Evolutionary conservation across 805 yeast species (phyloP).

Genomic region (Metschnikowia henanensis): DNA sequence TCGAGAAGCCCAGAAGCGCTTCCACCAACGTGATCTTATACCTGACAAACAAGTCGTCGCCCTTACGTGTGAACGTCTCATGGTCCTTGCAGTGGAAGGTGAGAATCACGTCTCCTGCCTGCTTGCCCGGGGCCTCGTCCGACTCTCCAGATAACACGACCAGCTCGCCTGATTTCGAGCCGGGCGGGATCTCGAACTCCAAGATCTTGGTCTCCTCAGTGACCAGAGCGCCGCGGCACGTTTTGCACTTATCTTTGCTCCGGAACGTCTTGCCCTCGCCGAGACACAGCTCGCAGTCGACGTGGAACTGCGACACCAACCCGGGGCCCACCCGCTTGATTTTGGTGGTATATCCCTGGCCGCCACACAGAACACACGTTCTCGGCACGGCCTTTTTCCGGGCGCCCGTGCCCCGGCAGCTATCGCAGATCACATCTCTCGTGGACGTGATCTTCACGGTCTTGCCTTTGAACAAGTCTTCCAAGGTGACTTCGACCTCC

Average conservation of each 20-base stretch:
- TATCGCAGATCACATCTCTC: conserved; percentile 68
- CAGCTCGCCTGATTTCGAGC: conserved; percentile 61
- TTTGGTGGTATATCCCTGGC: conserved; percentile 62
- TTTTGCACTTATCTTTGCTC: conserved; percentile 72
- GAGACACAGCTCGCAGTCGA: conserved; percentile 64
- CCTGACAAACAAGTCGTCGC: conserved; percentile 62
- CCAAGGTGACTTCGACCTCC: conserved; percentile 62
- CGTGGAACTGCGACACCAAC: conserved; percentile 59
- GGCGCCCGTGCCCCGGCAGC: conserved; percentile 79
- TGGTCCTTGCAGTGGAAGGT: conserved; percentile 53
- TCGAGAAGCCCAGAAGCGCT: conserved; percentile 79
- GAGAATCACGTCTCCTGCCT: conserved; percentile 77
- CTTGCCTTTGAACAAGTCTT: conserved; percentile 80
- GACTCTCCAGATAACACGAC: conserved; percentile 68
- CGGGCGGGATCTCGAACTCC: conserved; percentile 76
- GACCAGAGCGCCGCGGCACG: conserved; percentile 66
- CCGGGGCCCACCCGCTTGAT: conserved; percentile 74
- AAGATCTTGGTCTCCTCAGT: conserved; percentile 66
- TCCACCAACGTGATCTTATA: conserved; percentile 69
- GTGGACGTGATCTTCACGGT: conserved; percentile 70
- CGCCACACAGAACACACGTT: conserved; percentile 68
- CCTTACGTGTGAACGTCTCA: conserved; percentile 52
- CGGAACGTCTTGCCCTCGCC: conserved; percentile 66
- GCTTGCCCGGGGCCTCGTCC: conserved; percentile 72
- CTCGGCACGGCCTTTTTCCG: conserved; percentile 54